These are phyloP conservation scores for Aspergillus hancockii DNA, from an alignment of 495 filamentous ascomycete genomes.

Conservation along the genomic window DNA sequence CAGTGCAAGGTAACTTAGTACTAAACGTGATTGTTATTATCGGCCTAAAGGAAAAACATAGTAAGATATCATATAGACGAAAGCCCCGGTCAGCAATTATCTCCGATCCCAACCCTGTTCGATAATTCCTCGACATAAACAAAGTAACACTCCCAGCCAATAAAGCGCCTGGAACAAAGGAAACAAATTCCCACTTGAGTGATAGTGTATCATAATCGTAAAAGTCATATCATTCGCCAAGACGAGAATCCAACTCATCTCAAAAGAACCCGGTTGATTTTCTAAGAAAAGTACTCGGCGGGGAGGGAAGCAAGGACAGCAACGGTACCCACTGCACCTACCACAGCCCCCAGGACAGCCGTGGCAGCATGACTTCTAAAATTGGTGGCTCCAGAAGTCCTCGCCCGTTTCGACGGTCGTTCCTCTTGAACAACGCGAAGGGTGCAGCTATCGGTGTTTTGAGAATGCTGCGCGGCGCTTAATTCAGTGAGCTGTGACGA, in stretches of 20 bases:
- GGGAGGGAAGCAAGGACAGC: slow-evolving; percentile 49
- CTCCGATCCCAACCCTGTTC: not conserved
- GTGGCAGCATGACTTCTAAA: slow-evolving; percentile 44
- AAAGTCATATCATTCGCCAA: slow-evolving; percentile 13
- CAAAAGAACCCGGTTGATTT: not conserved
- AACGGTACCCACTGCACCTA: slow-evolving; percentile 52
- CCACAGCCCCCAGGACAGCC: slow-evolving; percentile 44
- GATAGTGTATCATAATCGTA: slow-evolving; percentile 1
- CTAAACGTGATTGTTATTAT: slow-evolving; percentile 3
- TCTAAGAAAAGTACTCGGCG: slow-evolving; percentile 38
- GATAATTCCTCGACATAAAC: not conserved
- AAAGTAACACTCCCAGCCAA: not conserved
- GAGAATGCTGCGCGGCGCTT: not conserved
- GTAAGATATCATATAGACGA: slow-evolving; percentile 1
- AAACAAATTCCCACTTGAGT: not conserved
- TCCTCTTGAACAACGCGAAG: slow-evolving; percentile 20
- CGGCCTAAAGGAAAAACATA: not conserved
- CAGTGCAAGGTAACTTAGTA: not conserved
- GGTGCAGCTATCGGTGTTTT: slow-evolving; percentile 8
- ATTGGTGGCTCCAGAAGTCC: slow-evolving; percentile 19
- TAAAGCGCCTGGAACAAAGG: slow-evolving; percentile 7
- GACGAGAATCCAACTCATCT: not conserved
- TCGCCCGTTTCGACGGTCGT: slow-evolving; percentile 36
- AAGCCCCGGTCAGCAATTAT: not conserved
- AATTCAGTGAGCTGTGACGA: slow-evolving; percentile 14